Percentiles rank a stretch among this genome's conserved stretches.
These are phyloP conservation scores for Tetramitus jugosus DNA, from an alignment of 208 protist species.

Conservation along the genomic window DNA sequence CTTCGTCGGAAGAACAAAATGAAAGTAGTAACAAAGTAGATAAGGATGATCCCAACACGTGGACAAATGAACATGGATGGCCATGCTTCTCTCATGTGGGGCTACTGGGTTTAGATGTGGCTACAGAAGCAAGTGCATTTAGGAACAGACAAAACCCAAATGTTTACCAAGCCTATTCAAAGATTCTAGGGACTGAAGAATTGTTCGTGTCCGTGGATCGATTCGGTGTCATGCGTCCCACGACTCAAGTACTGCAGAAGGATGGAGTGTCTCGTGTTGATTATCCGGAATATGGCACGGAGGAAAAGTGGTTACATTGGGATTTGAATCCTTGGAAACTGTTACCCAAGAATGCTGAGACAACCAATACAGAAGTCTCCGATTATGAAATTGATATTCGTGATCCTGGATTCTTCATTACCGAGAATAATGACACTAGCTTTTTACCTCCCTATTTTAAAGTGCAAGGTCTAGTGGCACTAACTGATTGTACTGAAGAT, in stretches of 20 bases:
- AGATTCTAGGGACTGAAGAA: not conserved
- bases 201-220: not conserved
- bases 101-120: too few species aligned
- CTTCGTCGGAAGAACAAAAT: too few species aligned
- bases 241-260: not conserved
- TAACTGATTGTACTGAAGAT: not conserved
- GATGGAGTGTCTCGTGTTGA: not conserved
- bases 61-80: not conserved
- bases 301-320: conserved; percentile 12
- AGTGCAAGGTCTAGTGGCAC: not conserved
- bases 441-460: not conserved
- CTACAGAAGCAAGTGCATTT: not conserved
- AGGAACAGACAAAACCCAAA: conserved; percentile 14
- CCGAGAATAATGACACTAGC: not conserved
- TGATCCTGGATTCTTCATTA: not conserved
- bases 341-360: too few species aligned
- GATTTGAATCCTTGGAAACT: not conserved
- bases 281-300: not conserved
- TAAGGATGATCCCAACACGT: not conserved
- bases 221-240: conserved; percentile 8
- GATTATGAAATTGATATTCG: too few species aligned
- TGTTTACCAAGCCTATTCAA: not conserved
- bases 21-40: too few species aligned
- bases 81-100: not conserved
- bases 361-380: too few species aligned